Base-by-base conservation (phyloP, 345 rosid genomes). In the Tarenaya hassleriana region DNA sequence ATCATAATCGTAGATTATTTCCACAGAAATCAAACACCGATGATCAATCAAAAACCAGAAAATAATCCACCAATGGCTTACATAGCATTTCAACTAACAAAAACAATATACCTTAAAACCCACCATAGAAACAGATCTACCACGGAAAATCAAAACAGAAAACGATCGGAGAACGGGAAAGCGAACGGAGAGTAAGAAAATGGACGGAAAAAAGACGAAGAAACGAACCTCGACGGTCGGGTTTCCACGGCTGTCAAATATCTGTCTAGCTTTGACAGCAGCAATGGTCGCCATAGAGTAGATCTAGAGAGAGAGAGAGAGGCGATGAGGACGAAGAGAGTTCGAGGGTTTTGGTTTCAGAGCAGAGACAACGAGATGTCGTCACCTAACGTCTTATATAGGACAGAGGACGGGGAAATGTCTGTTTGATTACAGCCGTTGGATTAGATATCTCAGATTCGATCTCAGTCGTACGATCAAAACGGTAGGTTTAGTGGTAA, bases 171-270 rank as follows among this genome's bases (percentile, higher is more conserved):
- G 14, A 19, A 19, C 4, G 19, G 31, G 58, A 41, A 48, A 16
- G 32, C 10, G 57, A 64, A 29, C 54, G 54, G 47, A 1, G 12
- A 35, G 12, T 20, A 16, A 1, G 24, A 8, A 44, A 34, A 32
- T 41, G 15, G 12, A 47, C n/a, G n/a, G n/a, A n/a, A n/a, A n/a
- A n/a, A n/a, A 24, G 29, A 34, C 38, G 45, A 34, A 62, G 54
- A 63, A 53, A 33, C 20, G 0, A 66, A 90, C 96, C 88, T 90
- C 97, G 10, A 90, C 97, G 44, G 97, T 90, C 17, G 97, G 97
- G 33, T 90, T 90, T 16, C 97, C 96, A 71, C 97, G 96, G 83
- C 97, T 90, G 73, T 90, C 96, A 66, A 83, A 90, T 69, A 90
- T 90, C 82, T 90, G 97, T 56, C 97, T 73, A 21, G 96, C 97